Base-by-base conservation (phyloP, 2,329 filamentous ascomycete species). In the Botryotinia calthae region DNA sequence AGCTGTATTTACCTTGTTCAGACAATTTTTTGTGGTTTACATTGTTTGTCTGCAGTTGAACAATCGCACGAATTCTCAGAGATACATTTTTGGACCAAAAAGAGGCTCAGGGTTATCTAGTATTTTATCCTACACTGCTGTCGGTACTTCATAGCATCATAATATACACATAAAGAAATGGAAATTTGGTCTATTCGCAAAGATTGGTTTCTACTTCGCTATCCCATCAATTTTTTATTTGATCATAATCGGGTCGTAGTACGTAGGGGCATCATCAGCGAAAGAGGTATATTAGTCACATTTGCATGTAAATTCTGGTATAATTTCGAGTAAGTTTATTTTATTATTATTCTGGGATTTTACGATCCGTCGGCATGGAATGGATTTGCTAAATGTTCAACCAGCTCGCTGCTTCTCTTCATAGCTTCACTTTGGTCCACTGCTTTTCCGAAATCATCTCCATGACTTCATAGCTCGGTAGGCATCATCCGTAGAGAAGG, bases 51-150 rank as follows among this genome's bases (percentile, higher is more conserved):
- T 67, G 0, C 28, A 2, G n/a, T 54, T 44, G 61, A 31, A 28
- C 4, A 44, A 20, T 31, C 6, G 0, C 2, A 46, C 1, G 2
- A 14, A 64, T 0, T 22, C 40, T 46, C 4, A 3, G 4, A 31
- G 9, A 3, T 9, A 1, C 5, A 46, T 0, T 5, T 5, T 1
- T 9, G 0, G 12, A 18, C 20, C 18, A 46, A 64, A 31, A 14
- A 20, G n/a, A 28, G 14, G 12, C 12, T 2, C 2, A n/a, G 18
- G 4, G 1, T 7, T 1, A 9, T 22, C 4, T 1, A 31, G 18
- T 31, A n/a, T 31, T 4, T 64, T 22, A 5, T 14, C 40, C 7
- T 7, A 42, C 7, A 10, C 20, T 20, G 2, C 8, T 8, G 14
- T 54, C 2, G 14, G 28, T 56, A 56, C 51, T 9, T 18, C 1